Conservation (phyloP, 164 flowering plant species). For the Euptelea pleiosperma region DNA sequence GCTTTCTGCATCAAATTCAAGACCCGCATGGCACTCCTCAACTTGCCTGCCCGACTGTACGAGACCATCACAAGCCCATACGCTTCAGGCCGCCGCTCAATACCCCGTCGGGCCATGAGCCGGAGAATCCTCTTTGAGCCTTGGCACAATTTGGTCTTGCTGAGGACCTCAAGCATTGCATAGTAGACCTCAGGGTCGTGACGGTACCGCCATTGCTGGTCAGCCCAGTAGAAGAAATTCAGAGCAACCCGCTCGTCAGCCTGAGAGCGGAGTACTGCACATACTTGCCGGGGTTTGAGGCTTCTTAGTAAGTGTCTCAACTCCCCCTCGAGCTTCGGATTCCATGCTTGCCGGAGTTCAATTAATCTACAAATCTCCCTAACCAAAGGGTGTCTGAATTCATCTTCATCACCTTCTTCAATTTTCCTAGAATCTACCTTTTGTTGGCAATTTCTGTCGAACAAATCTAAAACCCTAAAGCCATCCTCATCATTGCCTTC, state of each 20-base stretch:
- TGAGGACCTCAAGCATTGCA: constrained; percentile 68
- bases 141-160: constrained; percentile 81
- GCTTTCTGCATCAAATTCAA: constrained; percentile 78
- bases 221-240: constrained; percentile 90
- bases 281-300: constrained; percentile 71
- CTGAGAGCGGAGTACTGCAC: constrained; percentile 64
- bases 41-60: constrained; percentile 76
- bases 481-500: constrained; percentile 27
- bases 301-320: constrained; percentile 63
- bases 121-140: constrained; percentile 66
- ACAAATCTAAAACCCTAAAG: constrained; percentile 40
- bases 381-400: constrained; percentile 65
- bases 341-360: constrained; percentile 53
- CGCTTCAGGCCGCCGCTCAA: constrained; percentile 52
- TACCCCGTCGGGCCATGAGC: constrained; percentile 70
- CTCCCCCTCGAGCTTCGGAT: constrained; percentile 57
- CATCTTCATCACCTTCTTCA: constrained; percentile 43
- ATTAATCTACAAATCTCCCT: constrained; percentile 68
- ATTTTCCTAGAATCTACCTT: constrained; percentile 15
- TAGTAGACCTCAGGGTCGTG: constrained; percentile 68
- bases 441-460: constrained; percentile 8
- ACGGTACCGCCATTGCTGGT: constrained; percentile 81
- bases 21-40: constrained; percentile 63
- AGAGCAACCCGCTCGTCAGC: constrained; percentile 68
- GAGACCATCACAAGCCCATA: constrained; percentile 78